Conservation (phyloP, 2,329 filamentous ascomycete species). For the Pseudocercospora fijiensis region DNA sequence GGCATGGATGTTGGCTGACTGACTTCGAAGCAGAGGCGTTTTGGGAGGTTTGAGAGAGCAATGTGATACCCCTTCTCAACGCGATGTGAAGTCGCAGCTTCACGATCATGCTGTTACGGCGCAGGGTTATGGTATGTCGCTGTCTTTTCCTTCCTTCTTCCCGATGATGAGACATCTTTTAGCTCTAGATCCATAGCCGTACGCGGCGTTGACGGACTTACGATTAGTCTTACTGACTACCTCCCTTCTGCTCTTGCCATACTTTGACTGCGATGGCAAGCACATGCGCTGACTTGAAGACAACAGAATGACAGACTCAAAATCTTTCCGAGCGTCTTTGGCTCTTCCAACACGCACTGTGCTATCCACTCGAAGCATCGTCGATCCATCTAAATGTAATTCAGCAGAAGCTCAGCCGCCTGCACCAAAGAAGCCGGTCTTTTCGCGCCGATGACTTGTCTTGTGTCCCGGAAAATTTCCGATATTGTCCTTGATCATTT, state of each 20-base stretch:
- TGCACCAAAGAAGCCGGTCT: not conserved
- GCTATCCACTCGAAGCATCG: too few relatives aligned
- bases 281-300: not conserved
- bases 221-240: conserved; percentile 3
- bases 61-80: not conserved
- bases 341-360: not conserved
- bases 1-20: too few relatives aligned
- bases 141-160: not conserved
- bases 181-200: conserved; percentile 13
- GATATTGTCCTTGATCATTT: not conserved
- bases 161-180: conserved; percentile 6
- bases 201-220: conserved; percentile 8
- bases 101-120: not conserved
- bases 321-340: too few relatives aligned
- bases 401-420: not conserved
- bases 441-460: not conserved
- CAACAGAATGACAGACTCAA: not conserved
- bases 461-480: not conserved
- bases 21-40: not conserved
- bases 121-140: not conserved
- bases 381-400: not conserved
- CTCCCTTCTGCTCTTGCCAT: not conserved
- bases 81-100: too few relatives aligned
- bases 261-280: not conserved
- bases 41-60: not conserved